A percentile compares a stretch with the other conserved stretches of the same genome.
Evolutionary conservation across 1,284 basidiomycete genomes (phyloP).

Genomic region (Vanrija pseudolonga): DNA sequence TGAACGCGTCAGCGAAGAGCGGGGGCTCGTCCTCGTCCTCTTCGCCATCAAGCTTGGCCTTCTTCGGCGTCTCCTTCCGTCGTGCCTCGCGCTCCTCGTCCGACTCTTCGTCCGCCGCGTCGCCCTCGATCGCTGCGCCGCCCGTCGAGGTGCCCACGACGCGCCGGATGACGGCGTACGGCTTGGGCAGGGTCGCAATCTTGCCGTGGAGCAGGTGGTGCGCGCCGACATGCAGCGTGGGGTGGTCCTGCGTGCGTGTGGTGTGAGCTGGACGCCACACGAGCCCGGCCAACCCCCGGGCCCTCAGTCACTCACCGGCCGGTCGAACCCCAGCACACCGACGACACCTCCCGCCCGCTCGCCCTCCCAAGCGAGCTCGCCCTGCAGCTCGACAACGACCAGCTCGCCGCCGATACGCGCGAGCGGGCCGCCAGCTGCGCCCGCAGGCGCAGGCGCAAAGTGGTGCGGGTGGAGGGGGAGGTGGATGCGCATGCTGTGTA

Average conservation of each 20-base stretch:
- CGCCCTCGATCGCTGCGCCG: conserved; percentile 7
- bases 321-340: conserved; percentile 45
- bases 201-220: conserved; percentile 87
- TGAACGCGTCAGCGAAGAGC: conserved; percentile 24
- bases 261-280: not conserved
- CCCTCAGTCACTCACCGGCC: conserved; percentile 34
- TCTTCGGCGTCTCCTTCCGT: conserved; percentile 10
- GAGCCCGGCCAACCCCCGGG: not conserved
- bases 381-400: conserved; percentile 46
- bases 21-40: conserved; percentile 32
- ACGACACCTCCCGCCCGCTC: conserved; percentile 39
- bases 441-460: conserved; percentile 17
- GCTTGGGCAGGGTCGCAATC: conserved; percentile 68
- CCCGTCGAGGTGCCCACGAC: conserved; percentile 11
- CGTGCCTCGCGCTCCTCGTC: conserved; percentile 21
- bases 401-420: conserved; percentile 43
- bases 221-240: conserved; percentile 69
- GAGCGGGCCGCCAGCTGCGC: conserved; percentile 28
- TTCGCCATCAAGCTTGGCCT: conserved; percentile 9
- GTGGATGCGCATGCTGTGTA: conserved; percentile 43
- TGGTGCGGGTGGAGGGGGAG: conserved; percentile 42
- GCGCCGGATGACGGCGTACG: conserved; percentile 60
- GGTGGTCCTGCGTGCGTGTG: conserved; percentile 66
- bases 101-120: conserved; percentile 20
- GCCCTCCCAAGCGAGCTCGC: conserved; percentile 56